phyloP scores from a whole-genome alignment of 164 flowering plant species.

The Houttuynia cordata region DNA sequence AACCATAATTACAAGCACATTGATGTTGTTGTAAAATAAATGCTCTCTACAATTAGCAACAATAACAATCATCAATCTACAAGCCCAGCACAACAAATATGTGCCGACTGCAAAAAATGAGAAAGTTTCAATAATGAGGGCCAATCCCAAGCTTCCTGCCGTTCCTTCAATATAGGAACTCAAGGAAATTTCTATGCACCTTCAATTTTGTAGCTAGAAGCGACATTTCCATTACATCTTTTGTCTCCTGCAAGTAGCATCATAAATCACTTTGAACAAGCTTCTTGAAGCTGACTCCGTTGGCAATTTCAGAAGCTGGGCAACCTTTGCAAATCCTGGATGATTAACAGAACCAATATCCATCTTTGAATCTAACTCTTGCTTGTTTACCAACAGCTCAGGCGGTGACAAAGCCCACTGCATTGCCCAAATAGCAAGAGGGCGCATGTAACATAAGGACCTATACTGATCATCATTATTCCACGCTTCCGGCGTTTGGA shows the following conservation, averaged over 20 bases:
- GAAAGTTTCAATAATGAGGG: too few species aligned
- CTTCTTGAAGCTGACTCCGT: conserved; percentile 31
- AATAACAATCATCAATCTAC: too few species aligned
- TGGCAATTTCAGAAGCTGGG: conserved; percentile 55
- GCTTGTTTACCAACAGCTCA: conserved; percentile 17
- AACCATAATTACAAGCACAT: too few species aligned
- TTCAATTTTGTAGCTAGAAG: not conserved
- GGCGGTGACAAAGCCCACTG: conserved; percentile 75
- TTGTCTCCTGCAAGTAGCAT: conserved; percentile 49
- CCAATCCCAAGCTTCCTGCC: too few species aligned
- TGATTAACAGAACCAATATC: conserved; percentile 20
- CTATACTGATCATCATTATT: conserved; percentile 47
- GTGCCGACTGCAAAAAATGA: too few species aligned
- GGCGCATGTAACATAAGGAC: too few species aligned
- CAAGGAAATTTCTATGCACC: too few species aligned
- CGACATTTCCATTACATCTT: not conserved
- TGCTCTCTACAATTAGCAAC: too few species aligned
- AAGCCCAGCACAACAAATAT: too few species aligned
- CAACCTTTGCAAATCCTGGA: conserved; percentile 56
- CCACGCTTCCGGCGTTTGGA: conserved; percentile 94
- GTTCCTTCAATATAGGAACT: too few species aligned
- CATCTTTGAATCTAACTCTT: conserved; percentile 14
- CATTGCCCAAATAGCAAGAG: conserved; percentile 90
- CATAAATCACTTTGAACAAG: conserved; percentile 38
- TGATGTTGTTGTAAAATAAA: too few species aligned